A percentile compares a stretch with the other conserved stretches of the same genome.
Conservation (phyloP, 805 yeast species). For the Debaryomyces castellii region DNA sequence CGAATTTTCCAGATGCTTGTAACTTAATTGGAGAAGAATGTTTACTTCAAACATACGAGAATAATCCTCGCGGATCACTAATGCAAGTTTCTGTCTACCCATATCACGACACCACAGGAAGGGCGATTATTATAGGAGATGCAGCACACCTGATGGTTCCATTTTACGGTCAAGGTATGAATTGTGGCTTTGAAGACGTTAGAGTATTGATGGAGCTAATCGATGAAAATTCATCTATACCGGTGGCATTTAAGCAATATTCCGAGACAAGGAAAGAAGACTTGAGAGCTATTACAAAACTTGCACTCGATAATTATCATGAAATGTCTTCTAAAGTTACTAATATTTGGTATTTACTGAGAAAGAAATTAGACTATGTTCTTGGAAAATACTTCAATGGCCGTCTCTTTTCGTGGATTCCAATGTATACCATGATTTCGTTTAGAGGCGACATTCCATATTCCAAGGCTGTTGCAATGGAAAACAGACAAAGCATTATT, state of each 20-base stretch:
- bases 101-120: constrained; percentile 60
- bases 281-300: constrained; percentile 68
- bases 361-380: constrained; percentile 67
- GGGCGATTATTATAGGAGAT: constrained; percentile 77
- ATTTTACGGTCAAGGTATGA: constrained; percentile 97
- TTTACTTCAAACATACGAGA: constrained; percentile 48
- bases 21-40: constrained; percentile 60
- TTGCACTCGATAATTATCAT: constrained; percentile 77
- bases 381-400: constrained; percentile 60
- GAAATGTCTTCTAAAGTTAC: constrained; percentile 87
- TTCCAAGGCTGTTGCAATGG: constrained; percentile 59
- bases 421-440: constrained; percentile 89
- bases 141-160: constrained; percentile 98
- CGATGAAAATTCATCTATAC: constrained; percentile 30
- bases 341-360: constrained; percentile 54
- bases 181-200: constrained; percentile 93
- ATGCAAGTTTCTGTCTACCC: constrained; percentile 70
- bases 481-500: constrained; percentile 54
- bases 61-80: constrained; percentile 75
- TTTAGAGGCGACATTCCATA: constrained; percentile 83
- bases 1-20: constrained; percentile 74
- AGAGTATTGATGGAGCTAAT: constrained; percentile 56
- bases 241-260: constrained; percentile 54
- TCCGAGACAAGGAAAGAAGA: constrained; percentile 60
- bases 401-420: constrained; percentile 58